Base-by-base conservation (phyloP, 441 rosid species). In the Kokia cookei region DNA sequence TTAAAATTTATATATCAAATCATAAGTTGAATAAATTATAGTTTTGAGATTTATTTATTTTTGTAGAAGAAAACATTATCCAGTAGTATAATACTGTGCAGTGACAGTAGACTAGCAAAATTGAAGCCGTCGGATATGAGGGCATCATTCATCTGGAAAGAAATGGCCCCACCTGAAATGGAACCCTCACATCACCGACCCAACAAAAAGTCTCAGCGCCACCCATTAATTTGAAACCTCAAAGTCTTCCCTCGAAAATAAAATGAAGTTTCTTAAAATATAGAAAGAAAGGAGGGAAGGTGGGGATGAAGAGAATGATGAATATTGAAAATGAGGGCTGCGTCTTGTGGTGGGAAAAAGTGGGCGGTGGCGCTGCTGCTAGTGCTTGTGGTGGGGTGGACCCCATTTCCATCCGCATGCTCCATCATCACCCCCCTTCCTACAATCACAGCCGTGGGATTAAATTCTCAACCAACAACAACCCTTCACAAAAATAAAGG, bases 391-490 rank as follows among this genome's bases (percentile, higher is more conserved):
- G 61, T 59, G 60, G 47, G 4, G 77, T 76, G 79, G 85, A 77
- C 71, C 76, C 81, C 65, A 58, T 0, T 27, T 60, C 45, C 27
- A 60, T 7, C 66, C 82, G 80, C 85, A 61, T 77, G 84, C 73
- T 72, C 27, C 48, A 17, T 74, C 50, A 58, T 48, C 53, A 48
- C 7, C 7, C 7, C 7, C 1, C 57, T 73, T 68, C 81, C 76
- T 64, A 53, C 35, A 79, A n/a, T 58, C 61, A n/a, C 70, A 19
- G 65, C 84, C 86, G 84, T 80, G 73, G 0, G 84, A 82, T 82
- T 60, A 5, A 3, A 9, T 47, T 73, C 22, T 22, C 13, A 63
- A 37, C 3, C 53, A 48, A 48, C 53, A 48, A 3, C 61, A 11
- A 47, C 37, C 7, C 37, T 32, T 47, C 2, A 22, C 7, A 15